Percentiles rank a stretch among this genome's conserved stretches.
phyloP scores from a whole-genome alignment of 129 eudicot species.

The Erigeron canadensis region DNA sequence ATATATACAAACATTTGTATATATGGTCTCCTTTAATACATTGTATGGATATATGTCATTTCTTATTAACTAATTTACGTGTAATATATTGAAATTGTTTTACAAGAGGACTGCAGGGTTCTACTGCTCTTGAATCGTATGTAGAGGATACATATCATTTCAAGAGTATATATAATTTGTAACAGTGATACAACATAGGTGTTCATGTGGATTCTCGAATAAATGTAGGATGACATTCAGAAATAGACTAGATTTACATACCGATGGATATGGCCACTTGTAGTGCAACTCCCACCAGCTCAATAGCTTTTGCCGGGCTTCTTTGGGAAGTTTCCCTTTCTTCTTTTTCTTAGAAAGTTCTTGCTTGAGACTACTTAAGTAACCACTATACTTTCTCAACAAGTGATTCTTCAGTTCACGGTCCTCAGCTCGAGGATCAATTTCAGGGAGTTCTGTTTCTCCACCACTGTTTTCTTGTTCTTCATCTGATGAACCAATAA shows the following conservation, averaged over 20 bases:
- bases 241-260: conserved; percentile 19
- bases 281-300: conserved; percentile 97
- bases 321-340: conserved; percentile 98
- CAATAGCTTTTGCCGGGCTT: conserved; percentile 86
- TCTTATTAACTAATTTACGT: too few relatives aligned
- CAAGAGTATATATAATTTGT: too few relatives aligned
- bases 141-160: too few relatives aligned
- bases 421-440: conserved; percentile 92
- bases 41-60: too few relatives aligned
- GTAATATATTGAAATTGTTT: too few relatives aligned
- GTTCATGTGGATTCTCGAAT: too few relatives aligned
- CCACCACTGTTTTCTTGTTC: conserved; percentile 81
- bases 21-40: too few relatives aligned
- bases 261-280: conserved; percentile 99
- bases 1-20: too few relatives aligned
- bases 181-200: too few relatives aligned
- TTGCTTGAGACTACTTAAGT: conserved; percentile 88
- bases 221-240: neutral
- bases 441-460: conserved; percentile 67
- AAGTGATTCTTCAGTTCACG: conserved; percentile 96
- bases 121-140: too few relatives aligned
- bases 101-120: too few relatives aligned
- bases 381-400: conserved; percentile 86
- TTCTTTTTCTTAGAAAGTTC: conserved; percentile 97
- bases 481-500: conserved; percentile 87